These are phyloP conservation scores for Luzula sylvatica DNA, from an alignment of 176 grass and related monocot species.

Conservation along the genomic window DNA sequence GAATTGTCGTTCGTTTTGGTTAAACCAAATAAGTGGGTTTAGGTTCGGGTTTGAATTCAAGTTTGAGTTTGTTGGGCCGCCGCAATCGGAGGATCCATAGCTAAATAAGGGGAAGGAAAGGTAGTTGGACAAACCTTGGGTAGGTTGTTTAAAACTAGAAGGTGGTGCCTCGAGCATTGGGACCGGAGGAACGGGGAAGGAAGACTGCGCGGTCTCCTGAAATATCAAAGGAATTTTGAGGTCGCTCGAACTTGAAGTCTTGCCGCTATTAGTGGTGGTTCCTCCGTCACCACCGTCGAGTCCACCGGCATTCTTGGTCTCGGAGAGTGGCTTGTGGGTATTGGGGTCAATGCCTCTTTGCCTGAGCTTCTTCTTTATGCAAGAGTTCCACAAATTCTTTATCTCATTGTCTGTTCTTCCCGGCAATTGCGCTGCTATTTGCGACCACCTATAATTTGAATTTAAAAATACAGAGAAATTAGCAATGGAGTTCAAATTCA, in stretches of 20 bases:
- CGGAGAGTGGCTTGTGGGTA: conserved; percentile 47
- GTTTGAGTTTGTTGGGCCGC: not conserved
- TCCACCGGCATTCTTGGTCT: not conserved
- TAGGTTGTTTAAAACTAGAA: not conserved
- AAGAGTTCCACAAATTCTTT: conserved; percentile 97
- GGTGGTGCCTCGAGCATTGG: conserved; percentile 4
- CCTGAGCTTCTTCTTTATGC: conserved; percentile 70
- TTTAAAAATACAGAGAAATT: too few species aligned
- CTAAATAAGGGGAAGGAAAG: conserved; percentile 12
- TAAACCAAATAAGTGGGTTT: too few species aligned
- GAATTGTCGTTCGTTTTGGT: too few species aligned
- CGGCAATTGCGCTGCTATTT: conserved; percentile 61
- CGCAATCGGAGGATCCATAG: not conserved
- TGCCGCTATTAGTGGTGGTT: not conserved
- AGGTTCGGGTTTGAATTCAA: conserved; percentile 10
- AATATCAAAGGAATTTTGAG: not conserved
- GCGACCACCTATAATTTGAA: conserved; percentile 44
- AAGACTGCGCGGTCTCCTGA: conserved; percentile 1
- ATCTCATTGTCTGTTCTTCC: conserved; percentile 95
- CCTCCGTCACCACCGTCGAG: not conserved
- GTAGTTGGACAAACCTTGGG: conserved; percentile 7
- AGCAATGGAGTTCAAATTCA: too few species aligned
- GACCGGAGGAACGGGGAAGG: not conserved
- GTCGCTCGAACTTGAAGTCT: not conserved
- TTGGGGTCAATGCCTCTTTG: conserved; percentile 64